Base-by-base conservation (phyloP, 345 rosid species). In the Dovyalis caffra region DNA sequence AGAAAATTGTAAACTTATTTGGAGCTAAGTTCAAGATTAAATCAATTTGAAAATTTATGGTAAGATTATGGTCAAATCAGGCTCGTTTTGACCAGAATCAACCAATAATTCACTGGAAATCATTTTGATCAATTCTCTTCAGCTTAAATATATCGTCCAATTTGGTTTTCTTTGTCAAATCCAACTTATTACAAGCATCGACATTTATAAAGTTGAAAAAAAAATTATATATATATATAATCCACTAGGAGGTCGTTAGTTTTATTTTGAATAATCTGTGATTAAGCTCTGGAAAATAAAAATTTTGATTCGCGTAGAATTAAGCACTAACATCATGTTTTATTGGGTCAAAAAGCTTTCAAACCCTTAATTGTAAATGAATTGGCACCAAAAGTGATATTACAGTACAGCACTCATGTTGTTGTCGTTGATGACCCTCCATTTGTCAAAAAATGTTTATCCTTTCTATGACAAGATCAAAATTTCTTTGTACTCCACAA, bases 361-460 rank as follows among this genome's bases (percentile, higher is more conserved):
- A 68, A 31, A 40, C 25, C 26, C 33, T 35, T 10, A 37, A 0
- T 37, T 2, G 25, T 28, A 53, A 2, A 14, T 79, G 83, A 79
- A 65, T 80, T 77, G 83, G 82, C 81, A 80, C 20, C 43, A 70
- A 12, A 64, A 38, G 37, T 34, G 57, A 18, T 5, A 57, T 34
- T 68, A 69, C 84, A 80, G 79, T 68, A 69, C 84, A 80, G 79
- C 76, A 82, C 72, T 83, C 60, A 16, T 53, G 80, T 82, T 68
- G 82, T 58, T 83, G 86, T 81, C 87, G 76, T 74, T 69, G 81
- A 77, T 69, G 75, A 73, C 69, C 69, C 74, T 86, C 85, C 83
- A 78, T 78, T 79, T 84, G 86, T 82, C 81, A n/a, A 64, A 65
- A 40, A 25, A 35, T 11, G 73, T 67, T 21, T 14, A 6, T 16